Conservation (phyloP, 2,329 filamentous ascomycete species). For the Verticillium longisporum region DNA sequence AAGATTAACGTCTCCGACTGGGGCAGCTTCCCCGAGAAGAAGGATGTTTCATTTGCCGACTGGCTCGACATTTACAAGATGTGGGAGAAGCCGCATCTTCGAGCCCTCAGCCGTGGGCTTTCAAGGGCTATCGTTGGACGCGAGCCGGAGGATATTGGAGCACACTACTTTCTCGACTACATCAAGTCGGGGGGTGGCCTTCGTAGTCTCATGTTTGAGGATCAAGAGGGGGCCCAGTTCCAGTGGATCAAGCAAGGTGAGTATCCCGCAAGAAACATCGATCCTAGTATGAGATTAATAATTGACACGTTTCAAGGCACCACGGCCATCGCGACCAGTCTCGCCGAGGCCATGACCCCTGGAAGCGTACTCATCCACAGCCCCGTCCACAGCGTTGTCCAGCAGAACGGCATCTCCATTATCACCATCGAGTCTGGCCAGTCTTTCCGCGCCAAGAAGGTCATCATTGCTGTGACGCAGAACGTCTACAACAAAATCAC, state of each 20-base stretch:
- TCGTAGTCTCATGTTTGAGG: slow-evolving; percentile 13
- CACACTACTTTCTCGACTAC: slow-evolving; percentile 14
- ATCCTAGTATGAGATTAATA: background rate
- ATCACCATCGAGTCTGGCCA: slow-evolving; percentile 10
- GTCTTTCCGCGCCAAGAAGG: slow-evolving; percentile 13
- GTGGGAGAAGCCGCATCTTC: background rate
- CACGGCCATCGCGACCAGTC: slow-evolving; percentile 1
- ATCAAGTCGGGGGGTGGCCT: slow-evolving; percentile 13
- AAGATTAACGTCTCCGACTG: background rate
- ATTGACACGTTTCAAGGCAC: background rate
- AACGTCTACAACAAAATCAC: slow-evolving; percentile 14
- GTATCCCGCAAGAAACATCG: background rate
- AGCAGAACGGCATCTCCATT: slow-evolving; percentile 5
- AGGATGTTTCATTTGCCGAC: slow-evolving; percentile 2
- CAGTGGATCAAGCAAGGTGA: slow-evolving; percentile 16
- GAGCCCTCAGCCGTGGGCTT: background rate
- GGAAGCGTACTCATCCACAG: slow-evolving; percentile 10
- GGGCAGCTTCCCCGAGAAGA: background rate
- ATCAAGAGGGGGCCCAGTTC: slow-evolving; percentile 14
- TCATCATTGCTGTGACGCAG: slow-evolving; percentile 18
- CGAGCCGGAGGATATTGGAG: slow-evolving; percentile 13
- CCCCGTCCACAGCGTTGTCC: slow-evolving; percentile 12
- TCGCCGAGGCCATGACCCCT: slow-evolving; percentile 10
- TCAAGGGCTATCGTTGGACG: slow-evolving; percentile 11
- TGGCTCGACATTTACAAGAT: background rate